Base-by-base conservation (phyloP, 2,329 filamentous ascomycete genomes). In the Diaporthe helianthi region DNA sequence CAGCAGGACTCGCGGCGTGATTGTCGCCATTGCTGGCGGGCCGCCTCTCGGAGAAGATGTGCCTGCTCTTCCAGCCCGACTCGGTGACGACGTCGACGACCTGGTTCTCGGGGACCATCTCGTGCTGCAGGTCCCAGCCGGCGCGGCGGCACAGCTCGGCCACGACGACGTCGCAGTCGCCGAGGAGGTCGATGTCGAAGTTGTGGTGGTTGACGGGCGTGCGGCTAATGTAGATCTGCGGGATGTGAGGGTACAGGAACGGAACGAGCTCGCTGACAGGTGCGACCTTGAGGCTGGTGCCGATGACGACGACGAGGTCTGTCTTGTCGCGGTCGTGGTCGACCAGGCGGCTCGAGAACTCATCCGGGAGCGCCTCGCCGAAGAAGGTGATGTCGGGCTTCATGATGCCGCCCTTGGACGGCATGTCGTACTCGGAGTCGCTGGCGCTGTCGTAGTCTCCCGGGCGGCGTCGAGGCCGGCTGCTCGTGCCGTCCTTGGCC, bases 311-410 rank as follows among this genome's bases (percentile, higher is more conserved):
- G 73, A 98, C 92, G 19, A 99, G 86, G 78, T 99, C 96, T 1
- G 92, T 93, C 69, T 87, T 84, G 72, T 93, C 88, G 70, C 89
- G 89, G 79, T 99, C 96, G 74, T 93, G 87, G 71, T 93, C 86
- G n/a, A 92, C 89, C 17, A 98, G 87, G 9, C 94, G 91, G 61
- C 88, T 84, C 69, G 92, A 92, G 80, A 99, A 99, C 73, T 89
- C 87, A 74, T 93, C 89, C 0, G 95, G 94, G 1, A 99, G 89
- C 63, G 90, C 86, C 81, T 99, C 96, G 74, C 95, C 95, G 76
- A 98, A 98, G 83, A 99, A 98, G 55, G 93, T 98, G 77, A 99
- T 98, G 81, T 98, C 95, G 10, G 96, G 96, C 85, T 92, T 97
- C 93, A 97, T 97, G 77, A 97, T 89, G 68, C 93, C 93, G 2